Percentiles rank a stretch among this genome's conserved stretches.
phyloP scores from a whole-genome alignment of 805 yeast genomes.

The Cyberlindnera maclurae region DNA sequence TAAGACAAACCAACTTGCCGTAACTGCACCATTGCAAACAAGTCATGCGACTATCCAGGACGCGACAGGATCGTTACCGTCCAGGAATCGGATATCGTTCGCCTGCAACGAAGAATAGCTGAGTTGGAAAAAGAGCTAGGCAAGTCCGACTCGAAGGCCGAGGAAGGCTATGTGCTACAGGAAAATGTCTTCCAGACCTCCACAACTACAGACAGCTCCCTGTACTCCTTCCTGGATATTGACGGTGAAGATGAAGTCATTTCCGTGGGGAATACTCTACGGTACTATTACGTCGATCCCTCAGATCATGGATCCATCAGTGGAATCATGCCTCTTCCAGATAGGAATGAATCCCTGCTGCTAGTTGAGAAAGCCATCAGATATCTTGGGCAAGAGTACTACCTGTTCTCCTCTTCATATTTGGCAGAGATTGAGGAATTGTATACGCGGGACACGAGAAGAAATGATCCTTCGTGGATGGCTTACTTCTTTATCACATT shows the following conservation, averaged over 20 bases:
- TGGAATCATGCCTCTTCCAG: constrained; percentile 12
- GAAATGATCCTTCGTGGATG: constrained; percentile 6
- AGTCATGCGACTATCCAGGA: constrained; percentile 15
- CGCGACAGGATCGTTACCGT: constrained; percentile 18
- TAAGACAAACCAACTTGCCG: constrained; percentile 15
- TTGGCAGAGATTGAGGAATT: constrained; percentile 9
- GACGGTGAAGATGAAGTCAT: constrained; percentile 16
- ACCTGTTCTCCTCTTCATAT: constrained; percentile 11
- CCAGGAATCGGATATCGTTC: constrained; percentile 17
- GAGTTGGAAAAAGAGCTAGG: constrained; percentile 8
- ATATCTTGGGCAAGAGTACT: constrained; percentile 21
- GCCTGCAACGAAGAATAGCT: constrained; percentile 11
- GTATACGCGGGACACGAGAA: neutral
- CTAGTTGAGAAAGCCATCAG: constrained; percentile 15
- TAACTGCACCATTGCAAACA: constrained; percentile 12
- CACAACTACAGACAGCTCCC: constrained; percentile 19
- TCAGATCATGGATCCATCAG: constrained; percentile 2
- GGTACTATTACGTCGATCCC: constrained; percentile 16
- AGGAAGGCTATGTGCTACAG: constrained; percentile 8
- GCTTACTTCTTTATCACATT: constrained; percentile 19
- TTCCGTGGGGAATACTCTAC: constrained; percentile 5
- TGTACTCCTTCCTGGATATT: constrained; percentile 20
- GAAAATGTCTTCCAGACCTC: constrained; percentile 18
- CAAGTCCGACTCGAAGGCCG: neutral
- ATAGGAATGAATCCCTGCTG: constrained; percentile 9